These are phyloP conservation scores for Penicillium steckii DNA, from an alignment of 495 filamentous ascomycete genomes.

Conservation along the genomic window DNA sequence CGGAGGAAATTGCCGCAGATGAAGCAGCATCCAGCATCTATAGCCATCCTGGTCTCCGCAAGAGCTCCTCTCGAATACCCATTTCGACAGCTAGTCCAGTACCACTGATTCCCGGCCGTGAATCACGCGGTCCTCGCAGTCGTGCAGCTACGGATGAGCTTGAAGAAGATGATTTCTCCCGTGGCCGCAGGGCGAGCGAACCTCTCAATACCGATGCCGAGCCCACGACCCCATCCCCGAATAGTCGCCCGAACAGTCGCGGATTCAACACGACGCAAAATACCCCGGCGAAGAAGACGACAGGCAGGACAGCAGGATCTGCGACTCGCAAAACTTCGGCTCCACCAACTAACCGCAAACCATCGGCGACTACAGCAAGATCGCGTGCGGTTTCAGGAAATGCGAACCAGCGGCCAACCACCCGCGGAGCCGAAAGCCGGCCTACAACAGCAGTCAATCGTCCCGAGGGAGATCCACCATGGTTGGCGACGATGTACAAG, in stretches of 20 bases:
- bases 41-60: conserved; percentile 41
- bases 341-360: conserved; percentile 36
- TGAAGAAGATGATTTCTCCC: conserved; percentile 60
- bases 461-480: conserved; percentile 93
- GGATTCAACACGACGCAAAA: conserved; percentile 29
- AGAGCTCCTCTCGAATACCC: conserved; percentile 75
- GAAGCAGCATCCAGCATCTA: conserved; percentile 42
- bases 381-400: conserved; percentile 40
- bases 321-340: conserved; percentile 44
- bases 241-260: conserved; percentile 45
- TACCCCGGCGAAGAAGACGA: conserved; percentile 37
- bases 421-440: conserved; percentile 58
- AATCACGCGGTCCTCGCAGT: conserved; percentile 64
- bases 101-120: conserved; percentile 74
- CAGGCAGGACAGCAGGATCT: conserved; percentile 42
- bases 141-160: conserved; percentile 43
- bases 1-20: conserved; percentile 78
- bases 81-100: conserved; percentile 73
- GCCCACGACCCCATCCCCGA: conserved; percentile 44
- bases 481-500: conserved; percentile 92
- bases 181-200: conserved; percentile 68
- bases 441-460: conserved; percentile 62
- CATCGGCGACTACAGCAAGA: conserved; percentile 21
- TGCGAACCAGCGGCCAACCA: conserved; percentile 56
- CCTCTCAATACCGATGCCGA: conserved; percentile 60